Base-by-base conservation (phyloP, 140 eudicot genomes). In the Senecio squalidus region DNA sequence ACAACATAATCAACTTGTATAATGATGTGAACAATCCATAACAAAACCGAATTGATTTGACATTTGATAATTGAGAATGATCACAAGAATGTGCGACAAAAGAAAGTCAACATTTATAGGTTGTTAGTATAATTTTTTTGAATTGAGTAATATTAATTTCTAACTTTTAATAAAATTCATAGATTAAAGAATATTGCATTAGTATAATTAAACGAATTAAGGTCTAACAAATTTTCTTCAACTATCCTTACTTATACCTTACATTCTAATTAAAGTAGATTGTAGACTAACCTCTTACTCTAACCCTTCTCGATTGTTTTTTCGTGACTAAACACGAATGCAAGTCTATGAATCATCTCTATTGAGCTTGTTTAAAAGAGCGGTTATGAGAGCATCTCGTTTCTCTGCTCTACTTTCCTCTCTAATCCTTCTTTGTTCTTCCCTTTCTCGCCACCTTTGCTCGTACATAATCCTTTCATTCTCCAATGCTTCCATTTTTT, bases 341-440 rank as follows among this genome's bases (percentile, higher is more conserved):
- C 39, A 0, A 53, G 11, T 55, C 54, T 61, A 70, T 15, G 52
- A 17, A 55, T 69, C 85, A 71, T 80, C 78, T 25, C 82, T 73
- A 44, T 77, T 66, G 71, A 90, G 94, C 84, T 83, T 82, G 70
- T 83, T 75, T 48, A 86, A 51, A 31, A 90, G 78, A 13, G 83
- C 74, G 6, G 79, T 86, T 27, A 90, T 74, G 63, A 90, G 89
- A 15, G 95, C 91, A 68, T 90, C 98, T 21, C 95, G 77, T 41
- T 77, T 90, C 63, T 90, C 88, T 15, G 95, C 87, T 62, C 98
- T 72, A 38, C 70, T 82, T 58, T 90, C 98, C 41, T 90, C 98
- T 40, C 95, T 80, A 4, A 67, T 59, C 54, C 68, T 76, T 67
- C 94, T 71, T 48, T 90, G 88, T 39, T 90, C 95, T 30, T 90